phyloP scores from a whole-genome alignment of 805 yeast species.

The Myxozyma neotropica region DNA sequence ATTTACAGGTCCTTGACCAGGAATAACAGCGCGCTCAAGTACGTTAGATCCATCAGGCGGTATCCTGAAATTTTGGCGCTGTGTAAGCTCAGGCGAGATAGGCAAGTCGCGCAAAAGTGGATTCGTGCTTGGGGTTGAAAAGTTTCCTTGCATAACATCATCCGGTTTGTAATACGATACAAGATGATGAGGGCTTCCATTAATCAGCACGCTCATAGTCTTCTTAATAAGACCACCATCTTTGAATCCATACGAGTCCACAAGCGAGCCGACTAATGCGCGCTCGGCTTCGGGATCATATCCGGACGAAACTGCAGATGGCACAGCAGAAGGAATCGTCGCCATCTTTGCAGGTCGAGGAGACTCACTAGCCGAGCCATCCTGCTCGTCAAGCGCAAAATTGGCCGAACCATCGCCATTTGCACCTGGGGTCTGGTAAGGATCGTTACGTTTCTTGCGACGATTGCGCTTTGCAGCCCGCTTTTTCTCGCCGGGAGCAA shows the following conservation, averaged over 20 bases:
- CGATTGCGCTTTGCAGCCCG: constrained; percentile 43
- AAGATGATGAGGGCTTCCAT: constrained; percentile 54
- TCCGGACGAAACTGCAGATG: constrained; percentile 16
- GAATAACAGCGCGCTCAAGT: constrained; percentile 28
- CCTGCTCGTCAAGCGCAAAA: constrained; percentile 12
- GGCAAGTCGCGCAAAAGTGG: constrained; percentile 53
- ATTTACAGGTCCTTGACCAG: constrained; percentile 6
- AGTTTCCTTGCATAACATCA: constrained; percentile 64
- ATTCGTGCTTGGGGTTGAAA: constrained; percentile 60
- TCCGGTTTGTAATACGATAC: constrained; percentile 76
- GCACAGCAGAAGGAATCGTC: constrained; percentile 6
- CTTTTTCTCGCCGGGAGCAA: constrained; percentile 51
- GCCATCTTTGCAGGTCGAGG: constrained; percentile 10
- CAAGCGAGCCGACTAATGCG: constrained; percentile 58
- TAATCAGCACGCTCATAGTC: constrained; percentile 68
- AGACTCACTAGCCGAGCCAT: constrained; percentile 6
- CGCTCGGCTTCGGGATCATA: constrained; percentile 43
- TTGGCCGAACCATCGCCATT: constrained; percentile 11
- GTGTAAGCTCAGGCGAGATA: constrained; percentile 44
- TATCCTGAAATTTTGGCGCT: constrained; percentile 42
- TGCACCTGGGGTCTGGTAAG: constrained; percentile 23
- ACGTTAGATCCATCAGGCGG: constrained; percentile 39
- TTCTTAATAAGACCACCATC: constrained; percentile 79
- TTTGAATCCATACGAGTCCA: constrained; percentile 64
- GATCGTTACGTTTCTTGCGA: constrained; percentile 35